A percentile compares a stretch with the other conserved stretches of the same genome.
Conservation (phyloP, 2,329 filamentous ascomycete species). For the Fusarium sp. region DNA sequence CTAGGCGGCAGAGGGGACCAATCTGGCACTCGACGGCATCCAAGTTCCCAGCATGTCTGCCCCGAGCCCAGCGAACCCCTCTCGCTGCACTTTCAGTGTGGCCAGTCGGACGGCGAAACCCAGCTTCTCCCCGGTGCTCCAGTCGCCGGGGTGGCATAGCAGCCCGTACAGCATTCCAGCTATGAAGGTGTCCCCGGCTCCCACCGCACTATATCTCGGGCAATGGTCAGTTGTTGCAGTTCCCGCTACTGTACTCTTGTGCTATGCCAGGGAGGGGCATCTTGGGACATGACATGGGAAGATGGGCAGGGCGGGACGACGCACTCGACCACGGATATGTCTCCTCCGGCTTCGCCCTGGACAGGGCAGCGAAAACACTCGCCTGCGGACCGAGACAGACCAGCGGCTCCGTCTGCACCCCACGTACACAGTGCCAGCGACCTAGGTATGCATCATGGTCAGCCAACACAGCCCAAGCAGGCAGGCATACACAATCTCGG, state of each 20-base stretch:
- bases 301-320: constrained; percentile 46
- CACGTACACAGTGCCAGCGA: constrained; percentile 68
- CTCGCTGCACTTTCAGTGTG: constrained; percentile 74
- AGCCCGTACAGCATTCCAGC: constrained; percentile 76
- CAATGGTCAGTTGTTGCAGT: constrained; percentile 37
- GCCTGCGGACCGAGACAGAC: constrained; percentile 46
- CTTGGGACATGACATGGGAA: neutral
- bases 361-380: constrained; percentile 55
- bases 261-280: constrained; percentile 19
- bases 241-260: constrained; percentile 21
- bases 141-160: constrained; percentile 61
- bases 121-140: constrained; percentile 62
- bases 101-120: constrained; percentile 75
- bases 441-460: constrained; percentile 47
- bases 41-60: constrained; percentile 42
- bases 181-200: constrained; percentile 81
- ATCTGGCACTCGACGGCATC: constrained; percentile 22
- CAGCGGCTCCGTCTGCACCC: constrained; percentile 63
- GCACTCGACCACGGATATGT: constrained; percentile 69
- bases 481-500: constrained; percentile 3
- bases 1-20: constrained; percentile 20
- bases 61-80: constrained; percentile 71
- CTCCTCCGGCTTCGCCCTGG: constrained; percentile 49
- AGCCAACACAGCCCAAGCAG: constrained; percentile 29
- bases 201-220: constrained; percentile 68